Percentiles rank a stretch among this genome's conserved stretches.
phyloP scores from a whole-genome alignment of 2,329 filamentous ascomycete genomes.

The Fusarium sp. region DNA sequence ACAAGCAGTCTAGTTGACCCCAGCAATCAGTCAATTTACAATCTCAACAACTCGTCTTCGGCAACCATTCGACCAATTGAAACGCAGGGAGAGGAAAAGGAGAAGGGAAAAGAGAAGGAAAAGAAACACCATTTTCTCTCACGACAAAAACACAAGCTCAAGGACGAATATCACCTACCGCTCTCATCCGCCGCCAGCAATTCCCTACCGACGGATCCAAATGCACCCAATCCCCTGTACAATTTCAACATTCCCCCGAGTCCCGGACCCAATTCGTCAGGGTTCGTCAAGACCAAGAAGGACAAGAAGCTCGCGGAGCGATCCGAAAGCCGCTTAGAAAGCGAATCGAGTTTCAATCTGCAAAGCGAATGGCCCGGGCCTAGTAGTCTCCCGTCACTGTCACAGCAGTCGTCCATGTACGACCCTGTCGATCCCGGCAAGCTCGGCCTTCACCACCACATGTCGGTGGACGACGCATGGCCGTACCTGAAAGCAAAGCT shows the following conservation, averaged over 20 bases:
- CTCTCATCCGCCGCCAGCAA: conserved; percentile 84
- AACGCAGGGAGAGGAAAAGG: conserved; percentile 59
- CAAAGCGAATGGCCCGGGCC: conserved; percentile 68
- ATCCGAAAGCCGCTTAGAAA: conserved; percentile 67
- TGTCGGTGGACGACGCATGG: conserved; percentile 86
- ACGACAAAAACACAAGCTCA: conserved; percentile 84
- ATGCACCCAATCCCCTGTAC: conserved; percentile 82
- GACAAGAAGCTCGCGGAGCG: conserved; percentile 87
- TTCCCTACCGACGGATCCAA: conserved; percentile 82
- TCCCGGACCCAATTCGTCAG: conserved; percentile 74
- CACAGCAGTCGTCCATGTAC: conserved; percentile 62
- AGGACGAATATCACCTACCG: conserved; percentile 81
- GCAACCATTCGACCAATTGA: conserved; percentile 81
- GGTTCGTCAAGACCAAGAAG: conserved; percentile 87
- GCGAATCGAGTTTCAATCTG: conserved; percentile 61
- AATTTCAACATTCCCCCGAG: conserved; percentile 83
- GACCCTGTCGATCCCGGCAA: conserved; percentile 71
- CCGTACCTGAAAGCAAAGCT: conserved; percentile 83
- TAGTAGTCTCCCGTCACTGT: conserved; percentile 65
- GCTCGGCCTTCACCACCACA: conserved; percentile 75
- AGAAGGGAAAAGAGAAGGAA: conserved; percentile 76
- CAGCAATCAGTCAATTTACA: conserved; percentile 76
- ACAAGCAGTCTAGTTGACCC: conserved; percentile 80
- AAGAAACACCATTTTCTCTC: conserved; percentile 87
- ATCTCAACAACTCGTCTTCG: conserved; percentile 81